Conservation (phyloP, 192 early-diverging fungal species). For the Lobosporangium transversale region DNA sequence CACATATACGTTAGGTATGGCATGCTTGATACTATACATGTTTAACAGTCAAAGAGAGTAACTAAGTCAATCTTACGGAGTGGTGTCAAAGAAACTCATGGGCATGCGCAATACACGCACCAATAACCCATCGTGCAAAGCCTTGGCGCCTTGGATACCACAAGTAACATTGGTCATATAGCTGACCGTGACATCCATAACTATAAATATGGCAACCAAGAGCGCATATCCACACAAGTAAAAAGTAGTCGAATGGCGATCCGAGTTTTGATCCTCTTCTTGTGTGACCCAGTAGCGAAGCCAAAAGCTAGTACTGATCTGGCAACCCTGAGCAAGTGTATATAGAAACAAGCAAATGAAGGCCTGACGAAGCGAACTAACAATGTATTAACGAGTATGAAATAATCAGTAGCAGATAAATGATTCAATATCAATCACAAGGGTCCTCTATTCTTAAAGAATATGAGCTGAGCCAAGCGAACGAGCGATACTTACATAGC, state of each 20-base stretch:
- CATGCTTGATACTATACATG: no score
- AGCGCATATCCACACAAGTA: slow-evolving; percentile 7
- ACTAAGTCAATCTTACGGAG: slow-evolving; percentile 49
- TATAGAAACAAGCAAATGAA: slow-evolving; percentile 64
- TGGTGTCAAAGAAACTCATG: slow-evolving; percentile 71
- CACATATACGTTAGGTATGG: no score
- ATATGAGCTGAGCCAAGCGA: no score
- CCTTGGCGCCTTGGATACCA: slow-evolving; percentile 22
- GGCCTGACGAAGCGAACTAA: slow-evolving; percentile 64
- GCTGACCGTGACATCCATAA: neutral
- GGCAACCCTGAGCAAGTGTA: slow-evolving; percentile 66
- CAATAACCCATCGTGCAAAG: slow-evolving; percentile 53
- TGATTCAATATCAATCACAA: no score
- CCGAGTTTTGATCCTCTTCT: slow-evolving; percentile 1
- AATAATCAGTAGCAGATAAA: no score
- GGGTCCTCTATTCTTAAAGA: no score
- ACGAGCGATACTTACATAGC: slow-evolving; percentile 60
- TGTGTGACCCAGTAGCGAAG: slow-evolving; percentile 55
- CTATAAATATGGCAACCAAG: slow-evolving; percentile 21
- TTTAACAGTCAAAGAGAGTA: no score
- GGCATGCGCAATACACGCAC: slow-evolving; percentile 57
- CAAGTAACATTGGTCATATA: slow-evolving; percentile 19
- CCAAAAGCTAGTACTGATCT: slow-evolving; percentile 67
- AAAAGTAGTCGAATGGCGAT: neutral
- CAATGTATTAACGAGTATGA: no score